Evolutionary conservation across 441 rosid species (phyloP).

Genomic region (Euphorbia neoarborescens): DNA sequence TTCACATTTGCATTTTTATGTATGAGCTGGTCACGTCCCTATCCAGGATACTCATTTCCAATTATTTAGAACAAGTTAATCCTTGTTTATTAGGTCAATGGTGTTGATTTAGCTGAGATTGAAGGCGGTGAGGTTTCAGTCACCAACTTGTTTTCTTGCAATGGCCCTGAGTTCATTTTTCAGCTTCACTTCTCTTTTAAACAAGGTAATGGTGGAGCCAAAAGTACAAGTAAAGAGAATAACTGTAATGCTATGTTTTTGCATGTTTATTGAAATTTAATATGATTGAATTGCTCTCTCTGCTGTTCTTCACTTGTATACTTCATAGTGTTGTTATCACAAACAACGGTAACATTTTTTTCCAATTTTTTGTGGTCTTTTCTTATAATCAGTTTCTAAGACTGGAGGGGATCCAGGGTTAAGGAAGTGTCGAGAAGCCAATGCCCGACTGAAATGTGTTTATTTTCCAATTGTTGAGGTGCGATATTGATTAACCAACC

Average conservation of each 20-base stretch:
- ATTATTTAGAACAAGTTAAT: background rate
- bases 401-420: slow-evolving; percentile 28
- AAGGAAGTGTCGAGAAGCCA: slow-evolving; percentile 34
- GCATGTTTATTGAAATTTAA: background rate
- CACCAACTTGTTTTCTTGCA: slow-evolving; percentile 58
- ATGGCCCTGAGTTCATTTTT: slow-evolving; percentile 48
- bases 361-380: background rate
- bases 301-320: background rate
- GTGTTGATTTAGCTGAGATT: slow-evolving; percentile 52
- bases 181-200: slow-evolving; percentile 35
- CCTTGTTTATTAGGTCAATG: slow-evolving; percentile 43
- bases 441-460: slow-evolving; percentile 61
- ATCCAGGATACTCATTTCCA: background rate
- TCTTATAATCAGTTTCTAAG: slow-evolving; percentile 8
- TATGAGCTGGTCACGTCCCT: background rate
- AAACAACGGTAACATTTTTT: background rate
- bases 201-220: slow-evolving; percentile 15
- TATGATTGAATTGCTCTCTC: background rate
- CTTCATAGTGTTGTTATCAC: background rate
- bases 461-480: slow-evolving; percentile 64
- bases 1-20: background rate
- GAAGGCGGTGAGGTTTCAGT: slow-evolving; percentile 55
- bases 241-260: background rate
- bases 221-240: slow-evolving; percentile 20
- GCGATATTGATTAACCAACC: slow-evolving; percentile 3